Evolutionary conservation across 2,329 filamentous ascomycete genomes (phyloP).

Genomic region (Xylaria hypoxylon): DNA sequence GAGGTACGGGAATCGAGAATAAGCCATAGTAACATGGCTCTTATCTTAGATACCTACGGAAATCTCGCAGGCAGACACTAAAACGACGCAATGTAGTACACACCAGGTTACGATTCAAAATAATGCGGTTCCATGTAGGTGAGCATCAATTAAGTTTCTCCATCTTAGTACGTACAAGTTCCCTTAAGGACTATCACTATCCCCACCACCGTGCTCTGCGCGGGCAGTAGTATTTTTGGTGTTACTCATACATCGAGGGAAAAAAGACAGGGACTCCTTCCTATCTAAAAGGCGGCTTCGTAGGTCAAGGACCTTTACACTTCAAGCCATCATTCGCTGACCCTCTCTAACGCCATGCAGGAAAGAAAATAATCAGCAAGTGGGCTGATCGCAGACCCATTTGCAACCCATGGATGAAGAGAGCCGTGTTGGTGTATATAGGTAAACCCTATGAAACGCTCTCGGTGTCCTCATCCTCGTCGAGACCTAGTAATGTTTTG

Average conservation of each 20-base stretch:
- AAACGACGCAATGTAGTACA: background rate
- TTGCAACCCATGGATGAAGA: slow-evolving; percentile 21
- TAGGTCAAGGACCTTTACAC: background rate
- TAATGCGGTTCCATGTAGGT: background rate
- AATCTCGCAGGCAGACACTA: background rate
- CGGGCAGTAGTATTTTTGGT: slow-evolving; percentile 12
- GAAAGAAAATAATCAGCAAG: slow-evolving; percentile 27
- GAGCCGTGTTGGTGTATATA: slow-evolving; percentile 2
- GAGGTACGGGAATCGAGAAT: background rate
- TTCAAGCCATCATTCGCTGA: slow-evolving; percentile 21
- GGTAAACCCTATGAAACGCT: slow-evolving; percentile 38
- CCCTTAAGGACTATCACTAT: background rate
- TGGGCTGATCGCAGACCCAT: slow-evolving; percentile 12
- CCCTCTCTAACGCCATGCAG: slow-evolving; percentile 36
- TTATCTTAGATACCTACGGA: background rate
- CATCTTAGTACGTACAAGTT: slow-evolving; percentile 11
- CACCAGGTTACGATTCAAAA: background rate
- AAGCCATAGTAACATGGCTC: background rate
- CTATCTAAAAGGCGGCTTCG: slow-evolving; percentile 23
- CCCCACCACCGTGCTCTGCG: slow-evolving; percentile 9
- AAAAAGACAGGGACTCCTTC: slow-evolving; percentile 10
- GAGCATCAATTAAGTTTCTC: slow-evolving; percentile 19
- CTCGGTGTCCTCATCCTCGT: slow-evolving; percentile 49
- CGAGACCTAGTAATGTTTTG: slow-evolving; percentile 51
- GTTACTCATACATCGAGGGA: slow-evolving; percentile 27